phyloP scores from a whole-genome alignment of 2,329 filamentous ascomycete species.

The Scytalidium lignicola region DNA sequence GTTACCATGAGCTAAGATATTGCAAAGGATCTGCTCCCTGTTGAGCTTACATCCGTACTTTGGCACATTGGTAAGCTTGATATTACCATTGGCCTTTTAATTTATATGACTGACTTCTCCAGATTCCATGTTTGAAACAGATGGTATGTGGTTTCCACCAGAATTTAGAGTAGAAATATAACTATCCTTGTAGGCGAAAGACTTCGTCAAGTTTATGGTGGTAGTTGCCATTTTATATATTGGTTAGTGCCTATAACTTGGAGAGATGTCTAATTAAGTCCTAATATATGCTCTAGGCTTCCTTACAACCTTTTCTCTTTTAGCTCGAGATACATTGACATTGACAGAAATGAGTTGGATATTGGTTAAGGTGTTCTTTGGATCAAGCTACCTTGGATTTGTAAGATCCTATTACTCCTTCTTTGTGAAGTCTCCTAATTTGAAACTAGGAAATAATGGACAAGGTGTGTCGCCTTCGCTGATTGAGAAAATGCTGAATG shows the following conservation, averaged over 20 bases:
- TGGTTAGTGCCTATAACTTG: conserved; percentile 35
- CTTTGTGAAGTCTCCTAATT: neutral
- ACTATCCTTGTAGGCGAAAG: conserved; percentile 55
- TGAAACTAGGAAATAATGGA: conserved; percentile 48
- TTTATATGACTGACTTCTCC: conserved; percentile 12
- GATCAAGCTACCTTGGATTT: conserved; percentile 70
- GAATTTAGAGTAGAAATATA: neutral
- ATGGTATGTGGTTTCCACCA: conserved; percentile 53
- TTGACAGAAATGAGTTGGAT: conserved; percentile 69
- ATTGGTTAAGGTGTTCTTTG: conserved; percentile 76
- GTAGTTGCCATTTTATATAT: conserved; percentile 78
- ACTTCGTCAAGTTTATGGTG: conserved; percentile 80
- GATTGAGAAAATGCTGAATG: conserved; percentile 34
- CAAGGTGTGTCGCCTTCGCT: conserved; percentile 35
- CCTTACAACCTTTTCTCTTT: conserved; percentile 75
- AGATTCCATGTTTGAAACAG: conserved; percentile 83
- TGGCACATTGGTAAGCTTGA: conserved; percentile 58
- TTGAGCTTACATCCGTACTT: conserved; percentile 86
- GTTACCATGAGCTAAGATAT: conserved; percentile 6
- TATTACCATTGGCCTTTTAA: neutral
- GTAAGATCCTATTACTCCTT: conserved; percentile 32
- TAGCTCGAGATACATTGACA: conserved; percentile 65
- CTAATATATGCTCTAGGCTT: conserved; percentile 48
- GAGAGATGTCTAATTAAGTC: neutral
- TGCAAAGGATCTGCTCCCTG: conserved; percentile 70